phyloP scores from a whole-genome alignment of 2,329 filamentous ascomycete species.

The Colletotrichum aenigma region DNA sequence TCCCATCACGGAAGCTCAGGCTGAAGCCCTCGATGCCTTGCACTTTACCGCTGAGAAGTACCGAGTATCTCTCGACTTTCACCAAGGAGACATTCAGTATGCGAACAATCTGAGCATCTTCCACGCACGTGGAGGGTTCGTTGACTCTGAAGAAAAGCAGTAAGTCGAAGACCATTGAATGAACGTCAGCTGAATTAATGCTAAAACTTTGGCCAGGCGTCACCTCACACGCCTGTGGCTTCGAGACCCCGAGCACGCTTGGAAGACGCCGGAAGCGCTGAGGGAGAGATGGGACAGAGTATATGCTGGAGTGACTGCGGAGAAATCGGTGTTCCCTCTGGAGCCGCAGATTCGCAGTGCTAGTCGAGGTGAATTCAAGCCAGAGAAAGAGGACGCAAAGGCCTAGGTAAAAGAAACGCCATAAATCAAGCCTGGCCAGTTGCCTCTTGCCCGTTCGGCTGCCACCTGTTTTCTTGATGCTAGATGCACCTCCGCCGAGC shows the following conservation, averaged over 20 bases:
- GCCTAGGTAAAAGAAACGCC: neutral
- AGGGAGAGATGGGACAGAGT: constrained; percentile 55
- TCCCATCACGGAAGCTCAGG: constrained; percentile 57
- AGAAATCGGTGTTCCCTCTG: constrained; percentile 59
- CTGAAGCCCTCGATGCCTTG: constrained; percentile 56
- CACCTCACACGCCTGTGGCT: constrained; percentile 57
- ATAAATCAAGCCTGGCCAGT: neutral
- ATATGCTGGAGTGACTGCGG: constrained; percentile 55
- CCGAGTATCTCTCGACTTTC: constrained; percentile 48
- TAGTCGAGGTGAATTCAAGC: constrained; percentile 14
- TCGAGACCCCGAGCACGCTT: constrained; percentile 51
- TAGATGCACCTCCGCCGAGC: neutral
- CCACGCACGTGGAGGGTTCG: constrained; percentile 56
- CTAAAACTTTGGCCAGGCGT: constrained; percentile 35
- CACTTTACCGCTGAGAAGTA: constrained; percentile 54
- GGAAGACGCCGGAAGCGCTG: constrained; percentile 49
- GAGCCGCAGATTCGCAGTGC: constrained; percentile 45
- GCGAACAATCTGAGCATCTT: constrained; percentile 60
- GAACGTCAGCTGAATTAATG: neutral
- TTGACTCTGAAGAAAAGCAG: constrained; percentile 46
- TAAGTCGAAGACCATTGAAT: constrained; percentile 31
- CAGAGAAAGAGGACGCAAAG: neutral
- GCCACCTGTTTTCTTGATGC: neutral
- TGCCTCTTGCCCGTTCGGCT: neutral
- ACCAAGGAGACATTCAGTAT: constrained; percentile 58